phyloP scores from a whole-genome alignment of 1,139 yeast genomes.

The Pichia sp. region DNA sequence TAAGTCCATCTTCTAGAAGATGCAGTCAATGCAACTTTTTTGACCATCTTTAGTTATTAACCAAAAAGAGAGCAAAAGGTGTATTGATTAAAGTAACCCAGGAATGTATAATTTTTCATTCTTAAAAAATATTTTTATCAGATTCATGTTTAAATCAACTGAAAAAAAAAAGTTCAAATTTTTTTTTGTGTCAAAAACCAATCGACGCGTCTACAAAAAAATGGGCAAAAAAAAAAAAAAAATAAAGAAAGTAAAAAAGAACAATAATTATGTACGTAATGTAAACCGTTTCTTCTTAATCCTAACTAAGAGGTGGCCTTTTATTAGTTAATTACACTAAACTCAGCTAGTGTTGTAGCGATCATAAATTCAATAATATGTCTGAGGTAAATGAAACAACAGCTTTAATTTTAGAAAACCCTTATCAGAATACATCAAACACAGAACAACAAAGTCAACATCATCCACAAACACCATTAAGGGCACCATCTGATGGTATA shows the following conservation, averaged over 20 bases:
- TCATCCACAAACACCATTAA: not conserved
- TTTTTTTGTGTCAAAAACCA: not conserved
- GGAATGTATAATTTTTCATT: not conserved
- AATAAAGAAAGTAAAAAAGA: too few relatives aligned
- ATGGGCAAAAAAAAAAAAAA: not conserved
- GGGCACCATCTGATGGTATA: not conserved
- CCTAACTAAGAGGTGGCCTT: too few relatives aligned
- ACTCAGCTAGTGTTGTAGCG: too few relatives aligned
- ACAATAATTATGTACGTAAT: not conserved
- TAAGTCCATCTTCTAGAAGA: slow-evolving; percentile 59
- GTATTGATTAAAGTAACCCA: too few relatives aligned
- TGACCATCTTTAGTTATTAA: slow-evolving; percentile 19
- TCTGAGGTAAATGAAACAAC: slow-evolving; percentile 24
- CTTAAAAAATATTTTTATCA: not conserved
- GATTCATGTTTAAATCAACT: not conserved
- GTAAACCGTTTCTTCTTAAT: too few relatives aligned
- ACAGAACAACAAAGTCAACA: not conserved
- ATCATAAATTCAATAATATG: not conserved
- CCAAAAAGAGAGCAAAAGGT: not conserved
- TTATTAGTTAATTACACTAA: too few relatives aligned
- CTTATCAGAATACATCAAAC: slow-evolving; percentile 18
- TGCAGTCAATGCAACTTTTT: slow-evolving; percentile 40
- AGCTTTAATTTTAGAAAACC: slow-evolving; percentile 34
- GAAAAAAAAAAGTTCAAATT: not conserved
- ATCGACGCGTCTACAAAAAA: not conserved